phyloP scores from a whole-genome alignment of 495 filamentous ascomycete species.

The Ascobolus immersus region DNA sequence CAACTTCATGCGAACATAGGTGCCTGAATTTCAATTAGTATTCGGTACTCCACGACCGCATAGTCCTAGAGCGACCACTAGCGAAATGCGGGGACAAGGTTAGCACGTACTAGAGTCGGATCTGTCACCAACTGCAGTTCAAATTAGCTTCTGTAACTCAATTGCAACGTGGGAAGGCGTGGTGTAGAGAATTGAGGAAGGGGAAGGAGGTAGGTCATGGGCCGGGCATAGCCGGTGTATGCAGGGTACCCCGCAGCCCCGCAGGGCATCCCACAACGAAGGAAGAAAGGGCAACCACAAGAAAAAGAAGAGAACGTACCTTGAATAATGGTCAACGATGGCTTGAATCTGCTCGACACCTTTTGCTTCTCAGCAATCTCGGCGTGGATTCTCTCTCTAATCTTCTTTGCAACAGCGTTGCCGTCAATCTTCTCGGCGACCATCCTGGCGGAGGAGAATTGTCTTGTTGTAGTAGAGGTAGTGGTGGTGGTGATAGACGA shows the following conservation, averaged over 20 bases:
- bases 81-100: neutral
- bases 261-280: constrained; percentile 1
- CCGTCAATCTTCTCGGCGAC: constrained; percentile 82
- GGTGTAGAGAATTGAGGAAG: constrained; percentile 4
- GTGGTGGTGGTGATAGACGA: neutral
- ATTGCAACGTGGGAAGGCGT: no score
- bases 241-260: neutral
- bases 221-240: no score
- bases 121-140: constrained; percentile 45
- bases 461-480: constrained; percentile 9
- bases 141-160: constrained; percentile 7
- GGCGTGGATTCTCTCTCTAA: constrained; percentile 48
- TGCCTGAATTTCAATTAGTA: constrained; percentile 28
- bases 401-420: constrained; percentile 71
- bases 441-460: constrained; percentile 36
- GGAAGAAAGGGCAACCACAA: constrained; percentile 12
- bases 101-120: constrained; percentile 62
- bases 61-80: no score
- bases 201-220: no score
- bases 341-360: constrained; percentile 61
- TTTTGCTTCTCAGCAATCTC: constrained; percentile 63
- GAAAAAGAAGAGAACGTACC: constrained; percentile 25
- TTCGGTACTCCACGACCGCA: neutral
- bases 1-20: constrained; percentile 98
- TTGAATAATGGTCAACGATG: constrained; percentile 78